Evolutionary conservation across 2,329 filamentous ascomycete species (phyloP), one percentile per base, ranked within the genome.

Genomic region (Stagonosporopsis cucurbitacearum): DNA sequence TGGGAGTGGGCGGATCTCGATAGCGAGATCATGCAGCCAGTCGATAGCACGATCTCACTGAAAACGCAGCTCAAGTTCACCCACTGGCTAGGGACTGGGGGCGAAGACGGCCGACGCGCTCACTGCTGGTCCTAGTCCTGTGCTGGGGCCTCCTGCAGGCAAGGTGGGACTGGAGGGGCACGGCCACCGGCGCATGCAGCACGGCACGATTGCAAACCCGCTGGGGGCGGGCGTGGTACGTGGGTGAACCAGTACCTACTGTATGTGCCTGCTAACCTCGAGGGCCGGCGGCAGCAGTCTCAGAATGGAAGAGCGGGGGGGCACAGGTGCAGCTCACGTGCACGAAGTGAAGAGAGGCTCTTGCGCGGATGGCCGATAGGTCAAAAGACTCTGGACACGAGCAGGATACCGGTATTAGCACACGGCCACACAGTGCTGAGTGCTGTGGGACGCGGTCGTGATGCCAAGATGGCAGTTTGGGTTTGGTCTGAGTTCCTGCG

Each of bases 381-480:
- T 11, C 9, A 30, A 11, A 6, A 30, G 28, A 30, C 28, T 30
- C 28, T 13, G n/a, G 30, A 32, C 33, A 20, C 33, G 33, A n/a
- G 39, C 4, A 25, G 6, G 6, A 26, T 20, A 22, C 12, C 19
- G 28, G 28, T 12, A 30, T 8, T 12, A 30, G 13, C 28, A 12
- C 7, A 12, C 9, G n/a, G n/a, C n/a, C n/a, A n/a, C n/a, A n/a
- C n/a, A n/a, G n/a, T n/a, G n/a, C n/a, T n/a, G n/a, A 15, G 39
- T 43, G 13, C 8, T 22, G 28, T n/a, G 17, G 13, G 19, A 12
- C 17, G 35, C 25, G 13, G 19, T 20, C 17, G 35, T 32, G 35
- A 23, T 54, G 64, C 64, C 64, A 66, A 66, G 64, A 54, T 42
- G 35, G 19, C 53, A 32, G 48, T 32, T n/a, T 32, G 30, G 30